These are phyloP conservation scores for Sporothrix sp. DNA, from an alignment of 2,329 filamentous ascomycete species.

Conservation along the genomic window DNA sequence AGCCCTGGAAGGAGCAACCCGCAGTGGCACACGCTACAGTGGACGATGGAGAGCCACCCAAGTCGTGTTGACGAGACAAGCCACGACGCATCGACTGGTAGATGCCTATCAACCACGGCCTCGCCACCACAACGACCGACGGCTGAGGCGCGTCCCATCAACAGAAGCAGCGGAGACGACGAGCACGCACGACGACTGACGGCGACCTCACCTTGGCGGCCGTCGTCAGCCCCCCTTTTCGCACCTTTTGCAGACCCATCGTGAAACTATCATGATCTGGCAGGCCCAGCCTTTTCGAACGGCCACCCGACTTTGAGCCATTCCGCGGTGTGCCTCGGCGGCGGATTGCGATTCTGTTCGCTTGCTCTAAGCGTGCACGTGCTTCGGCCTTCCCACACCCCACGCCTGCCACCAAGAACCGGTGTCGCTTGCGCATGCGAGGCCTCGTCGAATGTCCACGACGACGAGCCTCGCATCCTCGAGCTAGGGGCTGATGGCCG, in stretches of 20 bases:
- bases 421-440: slow-evolving; percentile 14
- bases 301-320: neutral
- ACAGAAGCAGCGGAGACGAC: no score
- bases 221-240: neutral
- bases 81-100: neutral
- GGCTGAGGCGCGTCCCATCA: no score
- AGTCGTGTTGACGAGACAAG: neutral
- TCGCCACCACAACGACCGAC: no score
- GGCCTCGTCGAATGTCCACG: slow-evolving; percentile 21
- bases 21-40: neutral
- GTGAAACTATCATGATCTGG: neutral
- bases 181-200: neutral
- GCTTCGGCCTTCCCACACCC: no score
- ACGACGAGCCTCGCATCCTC: slow-evolving; percentile 21
- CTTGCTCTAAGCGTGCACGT: no score
- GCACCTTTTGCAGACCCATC: neutral
- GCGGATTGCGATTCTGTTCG: no score
- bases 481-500: slow-evolving; percentile 28
- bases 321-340: neutral
- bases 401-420: neutral
- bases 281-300: neutral
- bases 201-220: no score
- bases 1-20: neutral
- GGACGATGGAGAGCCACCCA: neutral
- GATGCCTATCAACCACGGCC: neutral